Evolutionary conservation across 352 stramenopile genomes (phyloP), one percentile per base, ranked within the genome.

Genomic region (Albugo laibachii): DNA sequence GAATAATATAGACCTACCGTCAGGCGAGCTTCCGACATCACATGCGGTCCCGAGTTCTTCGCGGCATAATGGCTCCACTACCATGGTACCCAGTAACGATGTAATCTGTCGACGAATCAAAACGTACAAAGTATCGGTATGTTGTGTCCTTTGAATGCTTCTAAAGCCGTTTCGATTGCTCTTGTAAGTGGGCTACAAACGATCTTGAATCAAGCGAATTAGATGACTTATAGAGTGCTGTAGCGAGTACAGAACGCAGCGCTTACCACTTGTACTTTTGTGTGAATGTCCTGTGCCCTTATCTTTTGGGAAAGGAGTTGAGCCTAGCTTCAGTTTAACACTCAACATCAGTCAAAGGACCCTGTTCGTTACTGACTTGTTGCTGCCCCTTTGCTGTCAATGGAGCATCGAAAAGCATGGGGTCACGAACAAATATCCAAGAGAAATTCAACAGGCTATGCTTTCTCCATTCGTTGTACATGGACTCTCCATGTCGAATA

Each of bases 401-500:
- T 16, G 63, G 76, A 27, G 79, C 71, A 45, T 89, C 79, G 24
- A 86, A 54, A 56, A 89, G 79, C 79, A 88, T 89, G 13, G 79
- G 76, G 35, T 89, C 76, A 41, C 76, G 75, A 38, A 83, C 71
- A 58, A 68, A 83, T 44, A 87, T 62, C 79, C 76, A 92, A 43
- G 76, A 81, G 52, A 89, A 92, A 57, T 76, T 85, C 48, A 57
- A 65, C 24, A 89, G 57, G 41, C 79, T 92, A 48, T 55, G 66
- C 41, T 63, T 71, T 45, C 76, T 74, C 79, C 79, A 92, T 57
- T 87, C 76, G 48, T 92, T 92, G 59, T 76, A 92, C 43, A 77
- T 83, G 5, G 79, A 92, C 62, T 89, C 76, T 48, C 79, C 79
- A 45, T 92, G 79, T 52, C 79, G 76, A 55, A 92, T 83, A 59